Evolutionary conservation across 805 yeast genomes (phyloP).

Genomic region (Suhomyces tanzawaensis): DNA sequence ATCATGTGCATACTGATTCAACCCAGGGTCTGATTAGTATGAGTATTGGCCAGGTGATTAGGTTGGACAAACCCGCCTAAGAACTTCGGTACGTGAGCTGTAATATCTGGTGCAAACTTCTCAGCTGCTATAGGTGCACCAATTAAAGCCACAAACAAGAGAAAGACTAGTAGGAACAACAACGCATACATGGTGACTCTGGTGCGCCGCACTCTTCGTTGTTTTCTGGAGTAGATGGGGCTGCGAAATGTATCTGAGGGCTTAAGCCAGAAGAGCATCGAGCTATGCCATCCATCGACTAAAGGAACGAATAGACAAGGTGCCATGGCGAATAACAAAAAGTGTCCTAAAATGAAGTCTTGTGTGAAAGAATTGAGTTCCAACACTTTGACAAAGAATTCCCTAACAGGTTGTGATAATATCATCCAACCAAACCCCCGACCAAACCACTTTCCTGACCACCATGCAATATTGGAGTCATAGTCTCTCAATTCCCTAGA

Average conservation of each 20-base stretch:
- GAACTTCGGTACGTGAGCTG: not conserved
- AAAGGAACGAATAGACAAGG: conserved; percentile 46
- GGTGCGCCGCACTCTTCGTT: conserved; percentile 22
- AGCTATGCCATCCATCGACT: conserved; percentile 47
- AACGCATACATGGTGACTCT: conserved; percentile 44
- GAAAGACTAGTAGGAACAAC: conserved; percentile 40
- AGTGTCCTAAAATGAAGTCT: conserved; percentile 48
- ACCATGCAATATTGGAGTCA: conserved; percentile 47
- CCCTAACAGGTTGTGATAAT: conserved; percentile 47
- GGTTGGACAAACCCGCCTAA: conserved; percentile 51
- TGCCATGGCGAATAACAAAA: conserved; percentile 35
- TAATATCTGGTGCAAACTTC: conserved; percentile 4
- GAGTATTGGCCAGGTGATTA: conserved; percentile 12
- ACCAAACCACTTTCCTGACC: conserved; percentile 51
- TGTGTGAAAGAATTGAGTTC: conserved; percentile 47
- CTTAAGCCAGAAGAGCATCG: conserved; percentile 49
- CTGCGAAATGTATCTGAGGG: conserved; percentile 36
- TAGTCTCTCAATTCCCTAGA: conserved; percentile 44
- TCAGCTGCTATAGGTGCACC: conserved; percentile 47
- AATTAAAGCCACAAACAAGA: conserved; percentile 38
- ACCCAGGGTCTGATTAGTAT: too few relatives aligned
- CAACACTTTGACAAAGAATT: conserved; percentile 42
- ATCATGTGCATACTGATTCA: too few relatives aligned
- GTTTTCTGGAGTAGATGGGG: conserved; percentile 41
- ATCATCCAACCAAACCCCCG: conserved; percentile 36